Percentiles rank a stretch among this genome's conserved stretches.
Conservation (phyloP, 805 yeast species). For the Metschnikowia dekortorum region DNA sequence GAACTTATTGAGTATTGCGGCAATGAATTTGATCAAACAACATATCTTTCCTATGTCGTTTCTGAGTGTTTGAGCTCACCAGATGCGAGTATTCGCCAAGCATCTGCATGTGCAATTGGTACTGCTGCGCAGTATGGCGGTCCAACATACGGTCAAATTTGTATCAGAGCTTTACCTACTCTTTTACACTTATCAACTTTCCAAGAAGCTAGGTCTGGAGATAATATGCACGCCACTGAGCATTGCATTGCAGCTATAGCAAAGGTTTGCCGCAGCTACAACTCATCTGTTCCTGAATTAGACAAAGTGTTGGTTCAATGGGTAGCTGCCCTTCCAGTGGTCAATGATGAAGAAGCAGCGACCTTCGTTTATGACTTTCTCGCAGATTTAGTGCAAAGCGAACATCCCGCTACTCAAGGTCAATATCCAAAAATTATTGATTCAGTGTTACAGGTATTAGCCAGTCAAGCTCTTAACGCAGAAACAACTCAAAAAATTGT, state of each 20-base stretch:
- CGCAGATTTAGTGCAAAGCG: conserved; percentile 61
- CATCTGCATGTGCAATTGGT: conserved; percentile 81
- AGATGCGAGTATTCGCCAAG: conserved; percentile 76
- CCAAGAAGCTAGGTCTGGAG: conserved; percentile 84
- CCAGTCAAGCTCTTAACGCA: conserved; percentile 64
- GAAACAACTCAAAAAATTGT: conserved; percentile 66
- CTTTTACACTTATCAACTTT: conserved; percentile 66
- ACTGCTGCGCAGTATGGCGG: conserved; percentile 83
- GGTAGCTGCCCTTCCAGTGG: conserved; percentile 77
- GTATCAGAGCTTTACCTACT: conserved; percentile 67
- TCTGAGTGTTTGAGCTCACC: conserved; percentile 64
- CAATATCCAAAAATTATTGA: conserved; percentile 63
- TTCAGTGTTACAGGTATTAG: conserved; percentile 67
- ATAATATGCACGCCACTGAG: conserved; percentile 82
- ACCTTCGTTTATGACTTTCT: conserved; percentile 75
- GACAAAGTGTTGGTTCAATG: conserved; percentile 66
- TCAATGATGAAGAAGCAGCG: conserved; percentile 85
- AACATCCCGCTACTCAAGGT: conserved; percentile 53
- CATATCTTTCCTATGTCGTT: conserved; percentile 57
- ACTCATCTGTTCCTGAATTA: conserved; percentile 55
- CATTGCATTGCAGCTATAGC: conserved; percentile 80
- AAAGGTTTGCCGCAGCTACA: conserved; percentile 65
- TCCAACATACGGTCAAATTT: conserved; percentile 52
- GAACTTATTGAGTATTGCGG: conserved; percentile 83
- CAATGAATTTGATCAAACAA: conserved; percentile 59